Evolutionary conservation across 2,329 filamentous ascomycete genomes (phyloP), one percentile per base, ranked within the genome.

Genomic region (Cercospora zeina): DNA sequence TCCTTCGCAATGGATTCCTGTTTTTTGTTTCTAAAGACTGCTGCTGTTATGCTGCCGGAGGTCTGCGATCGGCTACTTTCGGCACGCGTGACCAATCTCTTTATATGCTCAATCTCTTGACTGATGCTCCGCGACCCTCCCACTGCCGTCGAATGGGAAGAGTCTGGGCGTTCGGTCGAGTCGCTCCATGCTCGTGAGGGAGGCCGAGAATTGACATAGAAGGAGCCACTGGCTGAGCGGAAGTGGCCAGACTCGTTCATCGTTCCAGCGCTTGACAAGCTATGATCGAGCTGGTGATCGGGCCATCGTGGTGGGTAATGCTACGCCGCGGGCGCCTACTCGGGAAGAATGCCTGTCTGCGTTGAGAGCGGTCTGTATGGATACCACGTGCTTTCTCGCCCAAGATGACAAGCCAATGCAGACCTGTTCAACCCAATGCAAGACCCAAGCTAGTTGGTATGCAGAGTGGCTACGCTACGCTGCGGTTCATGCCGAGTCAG

Each of bases 91-190:
- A 71, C 59, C 21, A 71, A 62, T n/a, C 59, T 62, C 58, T 70
- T 70, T 62, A 71, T 71, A 31, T 70, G 69, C 11, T 71, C 70
- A 16, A 71, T 67, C 27, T 70, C 70, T 37, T 67, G 68, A 8
- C 62, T 61, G 4, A 71, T 60, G 8, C 63, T 62, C 8, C 62
- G 61, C 33, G 64, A 36, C 19, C 58, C 62, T 49, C 34, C 47
- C 30, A 53, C 8, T 8, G 27, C 31, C 8, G 30, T 51, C 21
- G 56, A 59, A 39, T 55, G 58, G 11, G 62, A 61, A 2, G 62
- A 63, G 4, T 51, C 62, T 4, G 62, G 62, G 10, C 62, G 53
- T 33, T 63, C 62, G 45, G 62, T 63, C 19, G 58, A 58, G 21
- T 63, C 62, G 58, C 62, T 63, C 62, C 62, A 63, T 53, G 62